A percentile compares a stretch with the other conserved stretches of the same genome.
phyloP scores from a whole-genome alignment of 1,139 yeast genomes.

The Arxiozyma slooffiae region DNA sequence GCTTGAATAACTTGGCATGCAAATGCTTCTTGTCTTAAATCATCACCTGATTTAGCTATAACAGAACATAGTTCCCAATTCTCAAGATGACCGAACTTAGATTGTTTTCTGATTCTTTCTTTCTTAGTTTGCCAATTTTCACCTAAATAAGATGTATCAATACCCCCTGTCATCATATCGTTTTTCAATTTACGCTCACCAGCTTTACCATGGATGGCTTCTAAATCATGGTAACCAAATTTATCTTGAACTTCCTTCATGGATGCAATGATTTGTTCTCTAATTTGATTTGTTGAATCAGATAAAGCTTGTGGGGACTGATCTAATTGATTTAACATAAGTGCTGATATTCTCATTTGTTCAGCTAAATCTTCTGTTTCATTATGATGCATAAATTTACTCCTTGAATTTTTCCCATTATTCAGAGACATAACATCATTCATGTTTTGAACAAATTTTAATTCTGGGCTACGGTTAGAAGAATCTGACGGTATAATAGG shows the following conservation, averaged over 20 bases:
- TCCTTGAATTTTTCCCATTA: not conserved
- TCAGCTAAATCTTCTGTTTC: constrained; percentile 51
- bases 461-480: constrained; percentile 29
- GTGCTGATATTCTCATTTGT: constrained; percentile 92
- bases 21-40: constrained; percentile 91
- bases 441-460: constrained; percentile 31
- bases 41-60: constrained; percentile 92
- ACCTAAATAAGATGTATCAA: constrained; percentile 53
- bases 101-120: constrained; percentile 63
- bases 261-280: constrained; percentile 68
- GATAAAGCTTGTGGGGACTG: constrained; percentile 56
- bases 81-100: constrained; percentile 73
- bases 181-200: constrained; percentile 88
- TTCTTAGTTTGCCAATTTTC: constrained; percentile 88
- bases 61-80: constrained; percentile 95
- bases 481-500: constrained; percentile 33
- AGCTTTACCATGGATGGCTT: constrained; percentile 58
- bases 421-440: constrained; percentile 20
- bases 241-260: constrained; percentile 83
- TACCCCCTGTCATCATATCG: constrained; percentile 73
- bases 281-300: constrained; percentile 58
- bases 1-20: constrained; percentile 89
- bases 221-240: constrained; percentile 43
- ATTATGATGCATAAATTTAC: not conserved
- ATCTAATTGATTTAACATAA: constrained; percentile 85